These are phyloP conservation scores for Dictyostelium brefeldianum DNA, from an alignment of 78 protist genomes.

Conservation along the genomic window DNA sequence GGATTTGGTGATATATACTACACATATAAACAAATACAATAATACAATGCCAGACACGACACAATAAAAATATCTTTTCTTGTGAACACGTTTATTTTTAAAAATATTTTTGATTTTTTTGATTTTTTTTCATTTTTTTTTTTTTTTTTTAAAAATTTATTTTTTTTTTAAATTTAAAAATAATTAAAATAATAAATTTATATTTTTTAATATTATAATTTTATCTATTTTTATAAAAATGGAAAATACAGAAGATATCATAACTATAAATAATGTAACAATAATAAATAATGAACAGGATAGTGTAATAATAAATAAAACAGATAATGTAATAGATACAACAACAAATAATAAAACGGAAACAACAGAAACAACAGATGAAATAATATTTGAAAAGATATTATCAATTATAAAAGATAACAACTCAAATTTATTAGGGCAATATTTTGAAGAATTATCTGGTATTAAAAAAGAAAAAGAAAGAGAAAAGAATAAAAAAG, in stretches of 20 bases:
- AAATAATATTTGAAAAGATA: slow-evolving; percentile 4
- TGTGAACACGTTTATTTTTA: no score
- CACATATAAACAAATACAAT: no score
- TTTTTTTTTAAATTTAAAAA: neutral
- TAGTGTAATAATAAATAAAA: neutral
- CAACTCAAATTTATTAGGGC: neutral
- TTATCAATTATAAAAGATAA: neutral
- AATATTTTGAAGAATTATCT: neutral
- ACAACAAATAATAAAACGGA: no score
- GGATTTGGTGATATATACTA: no score
- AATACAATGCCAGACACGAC: no score
- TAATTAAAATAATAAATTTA: neutral
- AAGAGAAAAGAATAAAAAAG: neutral
- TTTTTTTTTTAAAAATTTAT: neutral
- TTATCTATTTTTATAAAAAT: neutral
- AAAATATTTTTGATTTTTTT: no score
- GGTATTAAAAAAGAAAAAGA: neutral
- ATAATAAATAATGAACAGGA: neutral
- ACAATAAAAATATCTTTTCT: neutral
- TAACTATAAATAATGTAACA: neutral
- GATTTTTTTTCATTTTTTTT: neutral
- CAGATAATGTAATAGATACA: neutral
- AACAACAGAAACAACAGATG: neutral
- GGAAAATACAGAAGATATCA: no score
- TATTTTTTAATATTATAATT: no score